phyloP scores from a whole-genome alignment of 129 eudicot genomes.

The Lonicera japonica region DNA sequence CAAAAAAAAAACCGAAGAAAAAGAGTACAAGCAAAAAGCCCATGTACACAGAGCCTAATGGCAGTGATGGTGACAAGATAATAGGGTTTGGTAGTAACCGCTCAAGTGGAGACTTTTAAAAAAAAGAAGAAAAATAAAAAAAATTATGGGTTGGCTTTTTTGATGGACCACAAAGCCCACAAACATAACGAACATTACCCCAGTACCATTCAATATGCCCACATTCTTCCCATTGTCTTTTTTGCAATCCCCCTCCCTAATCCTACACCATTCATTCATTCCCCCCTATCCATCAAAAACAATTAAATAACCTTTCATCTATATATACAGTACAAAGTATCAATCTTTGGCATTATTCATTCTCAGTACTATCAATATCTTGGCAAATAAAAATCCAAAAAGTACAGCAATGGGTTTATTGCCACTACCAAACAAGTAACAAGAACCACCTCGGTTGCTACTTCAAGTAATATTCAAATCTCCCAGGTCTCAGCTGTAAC shows the following conservation, averaged over 20 bases:
- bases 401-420: not conserved
- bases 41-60: no score
- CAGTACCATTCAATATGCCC: conserved; percentile 34
- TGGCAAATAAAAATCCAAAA: conserved; percentile 7
- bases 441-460: conserved; percentile 12
- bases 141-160: conserved; percentile 19
- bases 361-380: conserved; percentile 9
- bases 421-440: conserved; percentile 3
- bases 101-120: conserved; percentile 17
- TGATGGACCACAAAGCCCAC: conserved; percentile 42
- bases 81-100: conserved; percentile 24
- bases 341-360: conserved; percentile 23
- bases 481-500: not conserved
- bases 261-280: conserved; percentile 32
- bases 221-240: conserved; percentile 36
- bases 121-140: conserved; percentile 13
- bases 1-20: not conserved
- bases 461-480: conserved; percentile 16
- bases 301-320: not conserved
- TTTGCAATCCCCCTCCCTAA: conserved; percentile 3
- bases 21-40: not conserved
- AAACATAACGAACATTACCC: conserved; percentile 11
- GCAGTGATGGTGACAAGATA: conserved; percentile 29
- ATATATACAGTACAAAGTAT: conserved; percentile 6
- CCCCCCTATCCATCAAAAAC: conserved; percentile 6